phyloP scores from a whole-genome alignment of 495 filamentous ascomycete species.

The Annulohypoxylon maeteangense region DNA sequence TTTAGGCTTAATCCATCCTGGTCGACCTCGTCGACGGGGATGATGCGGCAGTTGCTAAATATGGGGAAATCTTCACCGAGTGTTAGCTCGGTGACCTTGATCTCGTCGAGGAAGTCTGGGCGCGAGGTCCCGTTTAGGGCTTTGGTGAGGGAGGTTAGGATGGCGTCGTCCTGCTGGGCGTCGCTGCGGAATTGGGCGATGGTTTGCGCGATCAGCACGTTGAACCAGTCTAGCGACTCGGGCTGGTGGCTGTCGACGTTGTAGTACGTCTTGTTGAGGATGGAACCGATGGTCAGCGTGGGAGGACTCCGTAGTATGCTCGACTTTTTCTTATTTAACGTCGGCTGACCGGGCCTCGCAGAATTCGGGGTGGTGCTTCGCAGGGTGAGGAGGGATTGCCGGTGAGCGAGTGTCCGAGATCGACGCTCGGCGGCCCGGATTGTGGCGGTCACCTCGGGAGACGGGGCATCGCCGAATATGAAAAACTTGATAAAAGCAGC shows the following conservation, averaged over 20 bases:
- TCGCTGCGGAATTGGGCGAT: slow-evolving; percentile 95
- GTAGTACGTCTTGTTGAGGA: slow-evolving; percentile 97
- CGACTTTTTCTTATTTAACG: slow-evolving; percentile 78
- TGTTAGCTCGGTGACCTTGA: slow-evolving; percentile 90
- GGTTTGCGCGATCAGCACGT: slow-evolving; percentile 95
- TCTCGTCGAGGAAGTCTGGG: slow-evolving; percentile 91
- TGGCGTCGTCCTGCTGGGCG: slow-evolving; percentile 88
- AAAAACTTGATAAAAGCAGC: slow-evolving; percentile 99
- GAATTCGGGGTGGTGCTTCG: slow-evolving; percentile 49
- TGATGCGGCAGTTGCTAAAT: slow-evolving; percentile 97
- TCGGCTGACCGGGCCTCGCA: slow-evolving; percentile 55
- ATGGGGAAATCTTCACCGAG: slow-evolving; percentile 98
- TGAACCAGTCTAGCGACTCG: slow-evolving; percentile 99
- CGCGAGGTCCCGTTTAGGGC: slow-evolving; percentile 86
- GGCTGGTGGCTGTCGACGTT: slow-evolving; percentile 95
- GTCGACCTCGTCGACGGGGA: slow-evolving; percentile 84
- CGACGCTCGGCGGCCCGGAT: slow-evolving; percentile 75
- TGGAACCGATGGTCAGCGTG: slow-evolving; percentile 79
- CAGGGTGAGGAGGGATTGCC: slow-evolving; percentile 71
- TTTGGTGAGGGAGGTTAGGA: slow-evolving; percentile 90
- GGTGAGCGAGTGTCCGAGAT: slow-evolving; percentile 70
- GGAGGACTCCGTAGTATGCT: slow-evolving; percentile 75
- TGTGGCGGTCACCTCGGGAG: slow-evolving; percentile 76
- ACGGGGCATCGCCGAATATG: slow-evolving; percentile 95
- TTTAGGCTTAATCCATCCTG: slow-evolving; percentile 67